phyloP scores from a whole-genome alignment of 1,139 yeast genomes.

The Lodderomyces jiufengensis region DNA sequence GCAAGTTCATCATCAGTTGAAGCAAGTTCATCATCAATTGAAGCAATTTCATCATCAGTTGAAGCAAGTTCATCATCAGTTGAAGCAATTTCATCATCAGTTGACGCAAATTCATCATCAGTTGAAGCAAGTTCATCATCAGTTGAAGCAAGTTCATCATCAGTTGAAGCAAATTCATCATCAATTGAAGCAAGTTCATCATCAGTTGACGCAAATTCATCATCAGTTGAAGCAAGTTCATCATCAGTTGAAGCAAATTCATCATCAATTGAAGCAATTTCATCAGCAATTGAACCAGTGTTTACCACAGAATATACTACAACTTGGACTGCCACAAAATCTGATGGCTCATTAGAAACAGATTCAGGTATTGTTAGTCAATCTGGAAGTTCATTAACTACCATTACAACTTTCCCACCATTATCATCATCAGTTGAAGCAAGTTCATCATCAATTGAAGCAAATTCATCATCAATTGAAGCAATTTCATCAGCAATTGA shows the following conservation, averaged over 20 bases:
- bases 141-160: constrained; percentile 10
- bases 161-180: constrained; percentile 9
- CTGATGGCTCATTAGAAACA: constrained; percentile 18
- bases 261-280: not conserved
- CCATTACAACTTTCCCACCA: constrained; percentile 3
- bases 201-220: too few relatives aligned
- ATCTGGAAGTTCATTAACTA: constrained; percentile 7
- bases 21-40: constrained; percentile 15
- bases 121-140: constrained; percentile 4
- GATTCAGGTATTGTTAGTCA: constrained; percentile 14
- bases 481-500: constrained; percentile 11
- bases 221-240: constrained; percentile 3
- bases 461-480: constrained; percentile 14
- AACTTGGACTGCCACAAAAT: constrained; percentile 17
- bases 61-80: constrained; percentile 5
- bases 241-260: constrained; percentile 5
- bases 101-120: constrained; percentile 1
- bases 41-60: constrained; percentile 11
- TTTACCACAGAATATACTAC: constrained; percentile 17
- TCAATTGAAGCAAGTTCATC: not conserved
- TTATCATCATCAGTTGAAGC: constrained; percentile 1
- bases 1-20: constrained; percentile 17
- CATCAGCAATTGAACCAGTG: constrained; percentile 2
- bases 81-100: constrained; percentile 4
- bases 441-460: constrained; percentile 7